Evolutionary conservation across 768 basidiomycete species (phyloP), one percentile per base, ranked within the genome.

Genomic region (Tephrocybe sp.): DNA sequence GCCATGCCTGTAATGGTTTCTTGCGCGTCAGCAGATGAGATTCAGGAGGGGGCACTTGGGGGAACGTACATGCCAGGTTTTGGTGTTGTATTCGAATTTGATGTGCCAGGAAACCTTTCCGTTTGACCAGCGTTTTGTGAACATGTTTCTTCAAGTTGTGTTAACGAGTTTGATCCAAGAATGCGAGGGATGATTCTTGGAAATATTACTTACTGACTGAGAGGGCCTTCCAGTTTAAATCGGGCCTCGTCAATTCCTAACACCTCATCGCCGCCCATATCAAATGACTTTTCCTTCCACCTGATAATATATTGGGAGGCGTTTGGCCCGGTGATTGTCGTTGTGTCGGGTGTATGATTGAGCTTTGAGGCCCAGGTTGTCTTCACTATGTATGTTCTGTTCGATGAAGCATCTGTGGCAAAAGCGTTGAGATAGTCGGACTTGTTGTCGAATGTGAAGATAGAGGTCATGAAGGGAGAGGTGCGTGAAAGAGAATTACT

Each of bases 121-220:
- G 18, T 55, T 44, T 11, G 39, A 27, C 49, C 54, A 55, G 12
- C 49, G 49, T 12, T 21, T 45, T 5, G 41, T 22, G 12, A 36
- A 41, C 7, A 51, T 21, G 1, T 39, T 31, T 7, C 49, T 45
- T 18, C 5, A 29, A 15, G 15, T 15, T 13, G 3, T 11, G 18
- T 10, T 3, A 21, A 31, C 5, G 25, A n/a, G 27, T 40, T 12
- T n/a, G n/a, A 12, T 22, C 9, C 8, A 13, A 21, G 21, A 34
- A 34, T 34, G 33, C 5, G 27, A 30, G 5, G n/a, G 23, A 12
- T 25, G 16, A 10, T 15, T 7, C 27, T 5, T 29, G 11, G 27
- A 29, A 29, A n/a, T n/a, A n/a, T n/a, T n/a, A n/a, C n/a, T n/a
- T n/a, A n/a, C 33, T 27, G 16, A 50, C 49, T 45, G 48, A 2